Evolutionary conservation across 805 yeast genomes (phyloP), one percentile per base, ranked within the genome.

Genomic region (Metschnikowia chrysomelidarum): DNA sequence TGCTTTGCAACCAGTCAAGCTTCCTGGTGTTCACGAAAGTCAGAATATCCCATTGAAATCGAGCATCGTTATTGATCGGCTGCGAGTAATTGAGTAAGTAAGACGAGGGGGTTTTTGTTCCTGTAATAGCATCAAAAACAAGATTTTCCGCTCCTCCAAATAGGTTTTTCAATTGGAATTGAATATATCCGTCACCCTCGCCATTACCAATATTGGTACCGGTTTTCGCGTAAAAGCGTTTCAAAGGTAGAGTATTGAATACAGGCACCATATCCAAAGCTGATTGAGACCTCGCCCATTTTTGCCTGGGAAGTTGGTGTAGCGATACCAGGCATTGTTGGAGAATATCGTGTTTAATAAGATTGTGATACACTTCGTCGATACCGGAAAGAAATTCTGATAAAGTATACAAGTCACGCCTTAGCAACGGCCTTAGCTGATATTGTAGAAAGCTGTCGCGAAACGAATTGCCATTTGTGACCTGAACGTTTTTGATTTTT

Each of bases 151-250:
- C 80, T 7, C 81, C 82, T 0, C 81, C 82, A 59, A 75, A 73
- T 13, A 76, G 51, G 48, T 76, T 76, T 34, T 67, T 67, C 54
- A 73, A 49, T 65, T 57, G 88, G 37, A 89, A 76, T 20, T 86
- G 81, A 30, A 87, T 71, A 53, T 89, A 88, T 1, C 97, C 98
- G 54, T 86, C 93, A 19, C 97, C 98, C 64, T 93, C 98, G 20
- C 95, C 95, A 54, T 93, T 91, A 2, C 98, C 98, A 6, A 93
- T 76, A 58, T 88, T 89, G 2, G 98, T 93, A 4, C 99, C 99
- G 1, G 97, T 86, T 50, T 84, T 85, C 34, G 95, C 89, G 41
- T 75, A 72, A 49, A 88, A 83, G 46, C 75, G 73, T 48, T 87
- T 87, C 4, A 74, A 74, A 0, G 91, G 89, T 4, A 57, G 25